These are phyloP conservation scores for Alectoria sarmentosa DNA, from an alignment of 495 filamentous ascomycete genomes.

Conservation along the genomic window DNA sequence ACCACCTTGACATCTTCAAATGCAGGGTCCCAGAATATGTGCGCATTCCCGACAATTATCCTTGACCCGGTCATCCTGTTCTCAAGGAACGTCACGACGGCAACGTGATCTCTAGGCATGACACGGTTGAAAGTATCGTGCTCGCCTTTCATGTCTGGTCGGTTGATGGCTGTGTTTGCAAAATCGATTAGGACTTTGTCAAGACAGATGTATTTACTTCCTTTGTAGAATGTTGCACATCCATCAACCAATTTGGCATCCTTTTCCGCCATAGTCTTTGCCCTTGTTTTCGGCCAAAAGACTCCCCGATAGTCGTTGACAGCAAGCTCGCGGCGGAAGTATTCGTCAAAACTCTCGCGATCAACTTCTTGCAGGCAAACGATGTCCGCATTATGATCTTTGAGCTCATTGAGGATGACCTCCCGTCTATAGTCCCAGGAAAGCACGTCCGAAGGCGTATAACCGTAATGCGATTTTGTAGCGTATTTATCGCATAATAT, in stretches of 20 bases:
- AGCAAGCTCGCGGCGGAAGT: conserved; percentile 73
- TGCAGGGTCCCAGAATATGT: conserved; percentile 88
- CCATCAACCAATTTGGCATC: conserved; percentile 86
- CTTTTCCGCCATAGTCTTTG: conserved; percentile 83
- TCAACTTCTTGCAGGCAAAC: conserved; percentile 92
- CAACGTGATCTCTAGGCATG: conserved; percentile 97
- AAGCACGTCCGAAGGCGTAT: conserved; percentile 69
- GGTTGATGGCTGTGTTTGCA: conserved; percentile 80
- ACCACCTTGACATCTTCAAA: conserved; percentile 91
- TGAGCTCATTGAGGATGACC: conserved; percentile 71
- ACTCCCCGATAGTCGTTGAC: conserved; percentile 86
- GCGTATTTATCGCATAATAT: conserved; percentile 89
- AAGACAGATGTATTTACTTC: conserved; percentile 80
- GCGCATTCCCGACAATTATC: conserved; percentile 85
- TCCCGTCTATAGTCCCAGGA: conserved; percentile 80
- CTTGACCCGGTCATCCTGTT: conserved; percentile 80
- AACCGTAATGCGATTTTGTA: conserved; percentile 76
- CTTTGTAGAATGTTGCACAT: conserved; percentile 94
- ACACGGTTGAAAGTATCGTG: conserved; percentile 96
- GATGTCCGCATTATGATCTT: conserved; percentile 76
- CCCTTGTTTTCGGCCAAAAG: conserved; percentile 78
- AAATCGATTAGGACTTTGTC: conserved; percentile 93
- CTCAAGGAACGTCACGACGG: conserved; percentile 81
- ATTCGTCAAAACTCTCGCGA: conserved; percentile 80
- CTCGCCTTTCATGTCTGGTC: conserved; percentile 89